Base-by-base conservation (phyloP, 331 rosid species). In the Telfairia occidentalis region DNA sequence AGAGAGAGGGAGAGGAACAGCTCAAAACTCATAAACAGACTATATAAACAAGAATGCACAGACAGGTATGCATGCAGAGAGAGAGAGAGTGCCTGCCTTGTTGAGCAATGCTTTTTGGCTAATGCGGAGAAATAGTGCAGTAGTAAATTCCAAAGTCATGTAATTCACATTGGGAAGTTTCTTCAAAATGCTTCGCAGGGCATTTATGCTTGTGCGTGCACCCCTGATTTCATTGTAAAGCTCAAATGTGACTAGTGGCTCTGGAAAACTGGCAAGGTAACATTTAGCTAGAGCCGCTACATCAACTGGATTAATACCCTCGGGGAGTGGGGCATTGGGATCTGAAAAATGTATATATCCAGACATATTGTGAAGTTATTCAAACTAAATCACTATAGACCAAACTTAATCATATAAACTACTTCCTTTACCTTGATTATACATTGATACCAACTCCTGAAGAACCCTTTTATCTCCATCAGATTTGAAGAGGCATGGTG, bases 261-360 rank as follows among this genome's bases (percentile, higher is more conserved):
- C 97, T 5, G 97, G 99, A 81, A 95, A 90, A 85, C 97, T 88
- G 80, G 97, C 96, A 66, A 95, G 88, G 87, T 90, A 92, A 81
- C 87, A 95, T 84, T 95, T 95, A 69, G 73, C 73, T 29, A 95
- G 87, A 84, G 96, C 93, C 21, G 97, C 99, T 52, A 95, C 85
- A 11, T 92, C 96, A 80, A 88, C 77, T 42, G 99, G 92, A 82
- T 81, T 95, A 74, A 84, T 75, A 65, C 93, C 90, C 73, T 95
- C 97, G 32, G 97, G 97, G 64, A 95, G 57, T 49, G 88, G 63
- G 35, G 96, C 93, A 73, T 84, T 78, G 79, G 87, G 64, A 87
- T 95, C 97, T 95, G 90, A 72, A 42, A 70, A 60, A 71, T 8
- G 75, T 46, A 73, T 77, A 5, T 57, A 73, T 37, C 45, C 52